Evolutionary conservation across 306 rosid genomes (phyloP), one percentile per base, ranked within the genome.

Genomic region (Arachis hypogaea): DNA sequence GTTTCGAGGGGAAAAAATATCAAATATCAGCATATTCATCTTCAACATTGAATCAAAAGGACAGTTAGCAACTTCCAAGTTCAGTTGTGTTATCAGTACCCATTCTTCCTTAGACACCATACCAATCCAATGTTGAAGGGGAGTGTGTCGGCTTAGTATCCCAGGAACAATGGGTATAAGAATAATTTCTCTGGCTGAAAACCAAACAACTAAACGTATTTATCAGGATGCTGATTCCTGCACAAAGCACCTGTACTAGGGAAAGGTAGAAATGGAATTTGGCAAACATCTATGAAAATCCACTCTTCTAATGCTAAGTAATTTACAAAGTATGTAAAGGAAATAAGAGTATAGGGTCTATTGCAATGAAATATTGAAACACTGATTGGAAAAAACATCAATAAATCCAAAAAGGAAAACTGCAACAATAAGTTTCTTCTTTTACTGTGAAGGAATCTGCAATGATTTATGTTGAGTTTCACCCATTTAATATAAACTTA

Each of bases 21-120:
- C 38, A 11, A 33, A 40, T 33, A 69, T 82, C 50, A 63, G 54
- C 66, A 66, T 36, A 7, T 51, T 74, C 52, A 46, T 69, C 68
- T 65, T 66, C 67, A 52, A 38, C 5, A 61, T 45, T 57, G 69
- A 57, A 59, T 68, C 67, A 55, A 49, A 59, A 45, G 59, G 59
- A 69, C 59, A 52, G 3, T 47, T 56, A 10, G 22, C 55, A 77
- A 68, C 40, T 77, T 81, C 57, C 61, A 60, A 33, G 62, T 58
- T 67, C 28, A 33, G 38, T 2, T 33, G 38, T 33, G 38, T 33
- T 33, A 33, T 33, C 38, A 33, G 38, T 33, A 33, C 38, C 4
- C 38, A 33, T 33, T 33, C 38, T 33, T 33, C 38, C 38, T 33
- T 33, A 33, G 38, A 33, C 38, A 33, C 38, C 38, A 33, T 2